Percentiles rank a stretch among this genome's conserved stretches.
Evolutionary conservation across 2,329 filamentous ascomycete genomes (phyloP).

Genomic region (Alternaria consortialis): DNA sequence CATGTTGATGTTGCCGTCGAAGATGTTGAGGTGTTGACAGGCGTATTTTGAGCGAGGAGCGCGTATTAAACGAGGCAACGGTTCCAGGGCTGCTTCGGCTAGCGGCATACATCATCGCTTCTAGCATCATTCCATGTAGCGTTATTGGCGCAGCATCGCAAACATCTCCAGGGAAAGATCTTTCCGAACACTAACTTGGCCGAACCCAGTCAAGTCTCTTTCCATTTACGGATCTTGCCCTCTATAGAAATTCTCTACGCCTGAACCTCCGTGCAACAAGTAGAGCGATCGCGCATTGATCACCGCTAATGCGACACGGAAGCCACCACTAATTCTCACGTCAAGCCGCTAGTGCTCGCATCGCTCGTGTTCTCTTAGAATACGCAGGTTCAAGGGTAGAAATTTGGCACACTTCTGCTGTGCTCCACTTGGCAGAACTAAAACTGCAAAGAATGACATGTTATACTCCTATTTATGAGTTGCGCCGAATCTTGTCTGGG

Average conservation of each 20-base stretch:
- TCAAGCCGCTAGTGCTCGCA: background rate
- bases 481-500: background rate
- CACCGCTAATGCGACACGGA: background rate
- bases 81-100: background rate
- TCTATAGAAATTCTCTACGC: background rate
- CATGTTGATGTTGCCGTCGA: slow-evolving; percentile 12
- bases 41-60: slow-evolving; percentile 6
- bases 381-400: background rate
- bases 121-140: background rate
- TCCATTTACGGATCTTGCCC: background rate
- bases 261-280: background rate
- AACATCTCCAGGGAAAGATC: background rate
- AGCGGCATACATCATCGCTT: background rate
- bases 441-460: background rate
- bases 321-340: background rate
- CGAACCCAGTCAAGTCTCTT: background rate
- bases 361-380: slow-evolving; percentile 1
- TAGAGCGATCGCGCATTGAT: background rate
- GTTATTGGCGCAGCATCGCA: background rate
- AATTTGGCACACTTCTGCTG: background rate
- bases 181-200: background rate
- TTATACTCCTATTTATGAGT: background rate
- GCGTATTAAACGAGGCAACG: background rate
- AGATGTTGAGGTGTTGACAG: background rate
- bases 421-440: background rate